Conservation (phyloP, 805 yeast species). For the Candida endomychidarum region DNA sequence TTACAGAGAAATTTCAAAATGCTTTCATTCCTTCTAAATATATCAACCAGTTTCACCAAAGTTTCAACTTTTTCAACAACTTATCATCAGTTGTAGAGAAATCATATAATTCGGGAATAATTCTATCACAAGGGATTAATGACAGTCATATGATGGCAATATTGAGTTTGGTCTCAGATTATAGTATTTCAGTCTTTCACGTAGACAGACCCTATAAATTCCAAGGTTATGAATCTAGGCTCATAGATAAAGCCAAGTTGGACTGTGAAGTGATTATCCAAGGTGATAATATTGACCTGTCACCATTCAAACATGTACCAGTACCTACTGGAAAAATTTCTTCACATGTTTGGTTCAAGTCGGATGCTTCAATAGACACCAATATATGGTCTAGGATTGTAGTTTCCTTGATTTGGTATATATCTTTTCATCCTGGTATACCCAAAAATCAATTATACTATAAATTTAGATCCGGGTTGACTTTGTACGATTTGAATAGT, state of each 20-base stretch:
- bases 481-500: constrained; percentile 25
- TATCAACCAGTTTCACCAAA: constrained; percentile 2
- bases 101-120: constrained; percentile 38
- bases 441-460: constrained; percentile 21
- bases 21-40: not conserved
- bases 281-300: constrained; percentile 11
- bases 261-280: constrained; percentile 60
- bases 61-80: constrained; percentile 41
- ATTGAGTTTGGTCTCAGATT: constrained; percentile 51
- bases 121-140: constrained; percentile 54
- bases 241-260: constrained; percentile 63
- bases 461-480: constrained; percentile 30
- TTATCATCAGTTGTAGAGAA: constrained; percentile 33
- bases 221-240: constrained; percentile 72
- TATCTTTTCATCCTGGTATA: constrained; percentile 40
- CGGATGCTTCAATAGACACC: constrained; percentile 58
- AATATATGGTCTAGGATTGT: constrained; percentile 61
- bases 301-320: constrained; percentile 25
- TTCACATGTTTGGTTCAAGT: constrained; percentile 70
- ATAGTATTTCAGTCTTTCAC: constrained; percentile 44
- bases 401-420: constrained; percentile 39
- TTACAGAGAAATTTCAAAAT: constrained; percentile 4
- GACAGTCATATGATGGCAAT: constrained; percentile 65
- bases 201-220: constrained; percentile 56
- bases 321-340: constrained; percentile 64